phyloP scores from a whole-genome alignment of 176 grass and related monocot genomes.

The Oryza meyeriana region DNA sequence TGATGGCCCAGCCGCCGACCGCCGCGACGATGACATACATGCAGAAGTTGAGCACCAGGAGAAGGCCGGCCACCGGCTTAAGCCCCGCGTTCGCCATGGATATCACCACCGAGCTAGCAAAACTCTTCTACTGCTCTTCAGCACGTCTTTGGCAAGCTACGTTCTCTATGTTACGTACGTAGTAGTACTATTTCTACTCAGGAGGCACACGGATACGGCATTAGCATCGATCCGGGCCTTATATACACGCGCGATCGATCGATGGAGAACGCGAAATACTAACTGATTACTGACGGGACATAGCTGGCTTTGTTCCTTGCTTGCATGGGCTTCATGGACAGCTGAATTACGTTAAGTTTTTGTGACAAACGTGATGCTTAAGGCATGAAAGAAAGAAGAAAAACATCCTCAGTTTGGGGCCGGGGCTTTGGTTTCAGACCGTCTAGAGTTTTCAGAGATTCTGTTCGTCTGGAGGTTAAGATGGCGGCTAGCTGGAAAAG shows the following conservation, averaged over 20 bases:
- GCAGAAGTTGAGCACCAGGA: constrained; percentile 86
- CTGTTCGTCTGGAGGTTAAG: constrained; percentile 5
- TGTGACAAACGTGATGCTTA: constrained; percentile 61
- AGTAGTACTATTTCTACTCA: not conserved
- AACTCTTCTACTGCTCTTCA: not conserved
- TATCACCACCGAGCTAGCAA: not conserved
- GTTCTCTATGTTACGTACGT: not conserved
- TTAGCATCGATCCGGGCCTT: constrained; percentile 6
- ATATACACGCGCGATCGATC: constrained; percentile 13
- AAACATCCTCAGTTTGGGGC: not conserved
- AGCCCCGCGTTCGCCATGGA: constrained; percentile 57
- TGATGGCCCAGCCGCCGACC: constrained; percentile 88
- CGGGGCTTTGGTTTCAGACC: not conserved
- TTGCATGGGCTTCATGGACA: constrained; percentile 37
- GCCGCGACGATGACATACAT: constrained; percentile 88
- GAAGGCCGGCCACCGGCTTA: constrained; percentile 54
- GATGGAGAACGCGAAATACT: not conserved
- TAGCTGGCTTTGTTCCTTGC: constrained; percentile 65
- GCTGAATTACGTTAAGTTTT: constrained; percentile 16
- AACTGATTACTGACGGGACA: not conserved
- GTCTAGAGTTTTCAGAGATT: constrained; percentile 18
- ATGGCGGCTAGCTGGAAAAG: constrained; percentile 11
- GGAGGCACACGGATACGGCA: not conserved
- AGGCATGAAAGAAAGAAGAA: constrained; percentile 46
- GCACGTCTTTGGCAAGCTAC: not conserved